phyloP scores from a whole-genome alignment of 306 rosid species.

The Pyrus pyrifolia region DNA sequence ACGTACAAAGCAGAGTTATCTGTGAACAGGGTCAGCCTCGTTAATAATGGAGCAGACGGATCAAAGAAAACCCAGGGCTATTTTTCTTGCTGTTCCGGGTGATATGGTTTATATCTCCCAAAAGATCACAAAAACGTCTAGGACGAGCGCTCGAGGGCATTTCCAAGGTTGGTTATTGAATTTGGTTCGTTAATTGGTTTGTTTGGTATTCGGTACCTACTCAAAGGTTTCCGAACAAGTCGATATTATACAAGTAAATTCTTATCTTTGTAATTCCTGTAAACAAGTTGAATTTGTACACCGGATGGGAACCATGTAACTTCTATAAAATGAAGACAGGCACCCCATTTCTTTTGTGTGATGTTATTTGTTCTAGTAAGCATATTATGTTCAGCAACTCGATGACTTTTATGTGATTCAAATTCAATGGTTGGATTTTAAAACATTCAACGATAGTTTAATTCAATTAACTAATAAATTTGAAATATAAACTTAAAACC shows the following conservation, averaged over 20 bases:
- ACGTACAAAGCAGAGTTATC: constrained; percentile 91
- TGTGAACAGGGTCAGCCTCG: constrained; percentile 83
- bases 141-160: constrained; percentile 12
- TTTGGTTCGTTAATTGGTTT: constrained; percentile 24
- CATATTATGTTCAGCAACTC: neutral
- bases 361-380: neutral
- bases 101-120: constrained; percentile 14
- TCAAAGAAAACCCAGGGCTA: constrained; percentile 48
- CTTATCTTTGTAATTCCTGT: constrained; percentile 17
- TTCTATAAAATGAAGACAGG: constrained; percentile 9
- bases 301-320: constrained; percentile 24
- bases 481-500: too few species aligned
- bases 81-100: constrained; percentile 82
- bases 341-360: constrained; percentile 17
- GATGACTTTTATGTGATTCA: neutral
- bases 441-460: too few species aligned
- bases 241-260: constrained; percentile 30
- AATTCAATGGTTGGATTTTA: too few species aligned
- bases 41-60: constrained; percentile 42
- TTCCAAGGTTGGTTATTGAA: constrained; percentile 21
- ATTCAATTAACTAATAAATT: too few species aligned
- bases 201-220: constrained; percentile 25
- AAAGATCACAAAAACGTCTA: neutral
- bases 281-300: constrained; percentile 23
- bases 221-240: constrained; percentile 29